Percentiles rank a stretch among this genome's conserved stretches.
These are phyloP conservation scores for Didymosphaeria variabile DNA, from an alignment of 2,329 filamentous ascomycete genomes.

Conservation along the genomic window DNA sequence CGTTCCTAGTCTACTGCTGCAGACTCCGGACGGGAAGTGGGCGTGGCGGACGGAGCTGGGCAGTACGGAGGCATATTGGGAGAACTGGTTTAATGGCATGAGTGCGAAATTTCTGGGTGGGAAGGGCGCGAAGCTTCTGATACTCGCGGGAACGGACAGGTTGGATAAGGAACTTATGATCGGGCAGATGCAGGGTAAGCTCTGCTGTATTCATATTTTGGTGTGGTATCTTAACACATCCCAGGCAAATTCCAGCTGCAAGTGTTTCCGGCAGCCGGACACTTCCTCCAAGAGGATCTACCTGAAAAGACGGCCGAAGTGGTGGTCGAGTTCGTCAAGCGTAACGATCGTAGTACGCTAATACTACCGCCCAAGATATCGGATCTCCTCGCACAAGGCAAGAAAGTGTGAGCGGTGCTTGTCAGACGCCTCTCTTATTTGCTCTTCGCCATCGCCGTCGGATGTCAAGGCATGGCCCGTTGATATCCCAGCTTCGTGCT, in stretches of 20 bases:
- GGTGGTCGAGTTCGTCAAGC: slow-evolving; percentile 87
- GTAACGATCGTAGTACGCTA: slow-evolving; percentile 86
- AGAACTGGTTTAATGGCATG: slow-evolving; percentile 89
- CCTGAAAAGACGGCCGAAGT: slow-evolving; percentile 88
- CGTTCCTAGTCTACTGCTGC: slow-evolving; percentile 79
- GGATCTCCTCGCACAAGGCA: slow-evolving; percentile 59
- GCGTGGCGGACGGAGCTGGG: slow-evolving; percentile 86
- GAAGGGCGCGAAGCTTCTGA: slow-evolving; percentile 81
- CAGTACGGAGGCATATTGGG: slow-evolving; percentile 89
- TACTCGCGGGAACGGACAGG: slow-evolving; percentile 89
- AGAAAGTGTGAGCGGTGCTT: slow-evolving; percentile 55
- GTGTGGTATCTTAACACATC: slow-evolving; percentile 29
- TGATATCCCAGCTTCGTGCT: background rate
- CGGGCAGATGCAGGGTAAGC: slow-evolving; percentile 91
- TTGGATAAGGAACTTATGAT: slow-evolving; percentile 93
- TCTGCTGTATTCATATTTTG: slow-evolving; percentile 12
- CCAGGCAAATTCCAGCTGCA: slow-evolving; percentile 92
- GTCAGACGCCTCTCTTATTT: background rate
- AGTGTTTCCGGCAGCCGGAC: slow-evolving; percentile 92
- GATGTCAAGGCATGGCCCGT: background rate
- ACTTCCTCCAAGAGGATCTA: slow-evolving; percentile 96
- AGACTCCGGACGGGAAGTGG: slow-evolving; percentile 62
- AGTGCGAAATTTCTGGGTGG: slow-evolving; percentile 87
- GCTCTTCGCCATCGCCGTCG: background rate
- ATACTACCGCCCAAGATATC: slow-evolving; percentile 90